phyloP scores from a whole-genome alignment of 1,139 yeast genomes.

The Diutina rugosa region DNA sequence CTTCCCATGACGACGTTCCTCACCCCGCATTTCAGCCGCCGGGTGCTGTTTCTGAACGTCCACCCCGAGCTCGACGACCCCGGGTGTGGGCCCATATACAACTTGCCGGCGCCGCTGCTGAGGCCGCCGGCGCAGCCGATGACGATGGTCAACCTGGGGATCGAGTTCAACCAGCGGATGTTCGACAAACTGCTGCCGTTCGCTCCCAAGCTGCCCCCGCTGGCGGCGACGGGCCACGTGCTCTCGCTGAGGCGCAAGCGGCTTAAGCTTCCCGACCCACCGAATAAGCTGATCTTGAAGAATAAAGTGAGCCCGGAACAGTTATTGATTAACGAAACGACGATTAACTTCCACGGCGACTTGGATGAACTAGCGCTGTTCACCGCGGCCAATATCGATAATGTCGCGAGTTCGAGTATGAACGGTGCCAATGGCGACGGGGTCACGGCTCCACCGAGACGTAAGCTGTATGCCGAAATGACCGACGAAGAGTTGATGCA shows the following conservation, averaged over 20 bases:
- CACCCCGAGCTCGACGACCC: constrained; percentile 14
- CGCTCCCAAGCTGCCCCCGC: not conserved
- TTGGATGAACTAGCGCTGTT: constrained; percentile 6
- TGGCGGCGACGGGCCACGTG: not conserved
- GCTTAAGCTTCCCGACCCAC: constrained; percentile 17
- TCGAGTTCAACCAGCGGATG: not conserved
- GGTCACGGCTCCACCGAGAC: constrained; percentile 10
- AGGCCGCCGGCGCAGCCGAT: not conserved
- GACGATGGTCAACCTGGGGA: not conserved
- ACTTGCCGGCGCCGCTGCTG: not conserved
- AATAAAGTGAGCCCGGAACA: constrained; percentile 23
- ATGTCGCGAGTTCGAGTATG: not conserved
- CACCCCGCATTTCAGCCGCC: constrained; percentile 11
- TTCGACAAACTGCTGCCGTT: not conserved
- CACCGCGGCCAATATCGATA: not conserved
- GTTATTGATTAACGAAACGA: constrained; percentile 11
- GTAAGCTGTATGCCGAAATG: constrained; percentile 52
- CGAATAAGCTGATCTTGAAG: constrained; percentile 27
- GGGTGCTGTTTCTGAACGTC: constrained; percentile 34
- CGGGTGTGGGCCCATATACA: not conserved
- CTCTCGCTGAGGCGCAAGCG: constrained; percentile 4
- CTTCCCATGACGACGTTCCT: not conserved
- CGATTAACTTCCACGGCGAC: constrained; percentile 5
- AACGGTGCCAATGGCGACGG: not conserved
- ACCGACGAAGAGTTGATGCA: constrained; percentile 50